Percentiles rank a stretch among this genome's conserved stretches.
Evolutionary conservation across 1,139 yeast genomes (phyloP).

Genomic region (Geotrichum carabidarum): DNA sequence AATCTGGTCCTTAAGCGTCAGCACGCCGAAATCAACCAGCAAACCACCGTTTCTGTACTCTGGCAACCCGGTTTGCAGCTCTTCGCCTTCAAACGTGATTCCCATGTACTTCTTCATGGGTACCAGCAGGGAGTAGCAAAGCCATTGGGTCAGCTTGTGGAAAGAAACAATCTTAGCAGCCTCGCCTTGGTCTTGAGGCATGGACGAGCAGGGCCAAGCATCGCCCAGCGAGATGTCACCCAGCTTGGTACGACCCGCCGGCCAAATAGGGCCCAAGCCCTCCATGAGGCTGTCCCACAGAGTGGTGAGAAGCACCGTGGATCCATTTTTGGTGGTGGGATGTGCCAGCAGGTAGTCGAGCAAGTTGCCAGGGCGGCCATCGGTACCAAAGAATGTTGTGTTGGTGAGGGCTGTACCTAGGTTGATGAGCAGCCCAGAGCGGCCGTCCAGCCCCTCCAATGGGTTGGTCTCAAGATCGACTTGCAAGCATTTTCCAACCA

Average conservation of each 20-base stretch:
- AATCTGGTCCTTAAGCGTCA: conserved; percentile 43
- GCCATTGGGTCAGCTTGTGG: conserved; percentile 60
- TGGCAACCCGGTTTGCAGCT: conserved; percentile 54
- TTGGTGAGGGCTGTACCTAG: conserved; percentile 44
- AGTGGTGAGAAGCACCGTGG: conserved; percentile 40
- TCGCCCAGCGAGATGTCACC: conserved; percentile 52
- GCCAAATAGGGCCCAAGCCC: conserved; percentile 54
- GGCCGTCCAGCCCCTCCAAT: conserved; percentile 50
- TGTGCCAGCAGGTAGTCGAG: conserved; percentile 42
- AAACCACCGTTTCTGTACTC: conserved; percentile 62
- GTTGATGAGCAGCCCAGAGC: conserved; percentile 43
- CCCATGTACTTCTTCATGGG: conserved; percentile 45
- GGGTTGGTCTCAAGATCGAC: conserved; percentile 41
- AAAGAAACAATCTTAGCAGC: conserved; percentile 48
- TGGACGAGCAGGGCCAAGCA: conserved; percentile 48
- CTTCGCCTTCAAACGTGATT: conserved; percentile 42
- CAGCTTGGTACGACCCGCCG: conserved; percentile 48
- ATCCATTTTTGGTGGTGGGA: conserved; percentile 19
- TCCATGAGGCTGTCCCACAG: conserved; percentile 52
- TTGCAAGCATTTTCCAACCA: conserved; percentile 44
- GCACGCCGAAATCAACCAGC: conserved; percentile 49
- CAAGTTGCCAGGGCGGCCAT: conserved; percentile 51
- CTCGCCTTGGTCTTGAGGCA: conserved; percentile 29
- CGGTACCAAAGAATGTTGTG: conserved; percentile 43
- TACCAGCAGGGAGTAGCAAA: conserved; percentile 51